Evolutionary conservation across 2,329 filamentous ascomycete species (phyloP), one percentile per base, ranked within the genome.

Genomic region (Phaeosphaeria sp.): DNA sequence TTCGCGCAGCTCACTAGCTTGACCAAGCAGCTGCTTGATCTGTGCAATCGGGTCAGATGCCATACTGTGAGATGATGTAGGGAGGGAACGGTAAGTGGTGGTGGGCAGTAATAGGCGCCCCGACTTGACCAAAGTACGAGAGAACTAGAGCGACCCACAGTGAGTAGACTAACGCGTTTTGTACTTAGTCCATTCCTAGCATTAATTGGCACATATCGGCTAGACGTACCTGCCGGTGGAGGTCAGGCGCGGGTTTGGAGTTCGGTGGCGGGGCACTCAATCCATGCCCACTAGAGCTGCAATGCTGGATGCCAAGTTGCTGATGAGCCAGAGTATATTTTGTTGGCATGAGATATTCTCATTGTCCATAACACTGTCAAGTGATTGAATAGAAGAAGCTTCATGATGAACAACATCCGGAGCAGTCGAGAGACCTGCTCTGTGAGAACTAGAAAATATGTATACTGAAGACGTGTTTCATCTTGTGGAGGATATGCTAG

Each of bases 31-130:
- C 18, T 17, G 15, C 45, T 53, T 56, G 42, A 53, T 17, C 49
- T 56, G 57, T 11, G 49, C 45, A 36, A 59, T 53, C 3, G 53
- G 36, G 25, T 45, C 25, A 51, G 53, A 51, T n/a, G 48, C 53
- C 53, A 56, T 56, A 42, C 21, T 22, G 21, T 36, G 30, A 43
- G 17, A 18, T 15, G 11, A 25, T 20, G 7, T 25, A 21, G 15
- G 9, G 7, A 51, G 47, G 22, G 20, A 20, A 24, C 30, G 25
- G 20, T 11, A 20, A 8, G 22, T 53, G 22, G 43, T 40, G 43
- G 39, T 27, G 30, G 30, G 30, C 45, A 53, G 45, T 53, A 44
- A 49, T 53, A 53, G n/a, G 44, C 33, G 21, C 11, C 24, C 6
- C 18, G 5, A 21, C n/a, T 36, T 48, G 45, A 49, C n/a, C 25